Evolutionary conservation across 2,329 filamentous ascomycete species (phyloP), one percentile per base, ranked within the genome.

Genomic region (Talaromyces sp.): DNA sequence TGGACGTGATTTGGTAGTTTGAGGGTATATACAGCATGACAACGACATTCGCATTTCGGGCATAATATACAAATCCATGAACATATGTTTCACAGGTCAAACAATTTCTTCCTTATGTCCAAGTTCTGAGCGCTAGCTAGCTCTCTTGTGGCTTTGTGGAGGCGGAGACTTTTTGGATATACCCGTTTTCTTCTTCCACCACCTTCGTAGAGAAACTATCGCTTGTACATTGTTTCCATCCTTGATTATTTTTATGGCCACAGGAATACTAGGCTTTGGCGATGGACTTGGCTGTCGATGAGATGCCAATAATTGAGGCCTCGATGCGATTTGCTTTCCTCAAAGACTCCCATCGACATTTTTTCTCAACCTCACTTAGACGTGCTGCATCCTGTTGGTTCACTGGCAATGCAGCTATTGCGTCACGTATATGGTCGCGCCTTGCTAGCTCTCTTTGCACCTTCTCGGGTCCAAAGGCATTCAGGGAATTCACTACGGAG

Each of bases 1-100:
- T 67, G 74, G 73, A 59, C 69, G 61, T 27, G 49, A 56, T 22
- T 56, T 62, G 61, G 11, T 45, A 35, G 25, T 13, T 39, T 56
- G 35, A 52, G 9, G 25, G 8, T 22, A 31, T 45, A 27, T n/a
- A 31, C 52, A 37, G 11, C 1, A 37, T 17, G 52, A 5, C 33
- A 39, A 39, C 33, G n/a, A 19, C n/a, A 37, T 56, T 56, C n/a
- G 1, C 2, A 19, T 10, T 52, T 52, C 25, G 33, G 33, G n/a
- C 6, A 3, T 22, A 25, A 37, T 39, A 37, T 33, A 33, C 49
- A 25, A 56, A 33, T 37, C 22, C 31, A 56, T 39, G 19, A 5
- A 17, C 11, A 56, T 56, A 39, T 11, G 33, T 6, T 15, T 56
- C 52, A 15, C 6, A 22, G 8, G 1, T 25, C 31, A 22, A 54